Evolutionary conservation across 23 red algal genomes (phyloP).

Genomic region (Agarophyton chilense): DNA sequence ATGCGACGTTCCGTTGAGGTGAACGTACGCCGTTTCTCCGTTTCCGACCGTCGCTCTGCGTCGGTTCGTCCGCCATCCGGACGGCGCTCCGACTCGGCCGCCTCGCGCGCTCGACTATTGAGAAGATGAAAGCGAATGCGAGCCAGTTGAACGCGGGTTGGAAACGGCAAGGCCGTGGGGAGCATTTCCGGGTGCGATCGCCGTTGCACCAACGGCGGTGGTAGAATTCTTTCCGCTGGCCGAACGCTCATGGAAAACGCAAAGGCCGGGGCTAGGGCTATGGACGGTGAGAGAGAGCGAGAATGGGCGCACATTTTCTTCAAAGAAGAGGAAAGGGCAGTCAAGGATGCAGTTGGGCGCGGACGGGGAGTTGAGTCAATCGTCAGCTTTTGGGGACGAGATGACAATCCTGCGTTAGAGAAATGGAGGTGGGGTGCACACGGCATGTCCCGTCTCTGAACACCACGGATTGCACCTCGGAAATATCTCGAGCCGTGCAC

Average conservation of each 20-base stretch:
- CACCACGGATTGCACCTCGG: neutral
- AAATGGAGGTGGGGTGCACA: neutral
- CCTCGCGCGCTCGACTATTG: conserved; percentile 18
- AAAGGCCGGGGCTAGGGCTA: neutral
- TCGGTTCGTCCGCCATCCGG: neutral
- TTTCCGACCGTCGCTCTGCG: neutral
- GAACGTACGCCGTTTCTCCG: neutral
- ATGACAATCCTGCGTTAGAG: neutral
- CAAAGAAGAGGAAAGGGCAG: neutral
- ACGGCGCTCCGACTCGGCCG: neutral
- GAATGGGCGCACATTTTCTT: neutral
- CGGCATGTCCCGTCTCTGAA: too few species aligned
- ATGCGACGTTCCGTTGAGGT: conserved; percentile 24
- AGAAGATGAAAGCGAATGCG: conserved; percentile 60
- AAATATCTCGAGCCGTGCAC: neutral
- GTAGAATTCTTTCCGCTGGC: neutral
- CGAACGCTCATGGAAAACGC: neutral
- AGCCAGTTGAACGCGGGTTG: conserved; percentile 39
- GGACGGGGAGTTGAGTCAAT: too few species aligned
- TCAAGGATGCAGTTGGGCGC: neutral
- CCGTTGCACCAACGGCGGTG: neutral
- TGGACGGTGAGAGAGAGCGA: neutral
- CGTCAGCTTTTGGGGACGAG: too few species aligned
- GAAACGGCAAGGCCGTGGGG: neutral
- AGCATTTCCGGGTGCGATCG: neutral